These are phyloP conservation scores for Citeromyces siamensis DNA, from an alignment of 1,139 yeast genomes.

Conservation along the genomic window DNA sequence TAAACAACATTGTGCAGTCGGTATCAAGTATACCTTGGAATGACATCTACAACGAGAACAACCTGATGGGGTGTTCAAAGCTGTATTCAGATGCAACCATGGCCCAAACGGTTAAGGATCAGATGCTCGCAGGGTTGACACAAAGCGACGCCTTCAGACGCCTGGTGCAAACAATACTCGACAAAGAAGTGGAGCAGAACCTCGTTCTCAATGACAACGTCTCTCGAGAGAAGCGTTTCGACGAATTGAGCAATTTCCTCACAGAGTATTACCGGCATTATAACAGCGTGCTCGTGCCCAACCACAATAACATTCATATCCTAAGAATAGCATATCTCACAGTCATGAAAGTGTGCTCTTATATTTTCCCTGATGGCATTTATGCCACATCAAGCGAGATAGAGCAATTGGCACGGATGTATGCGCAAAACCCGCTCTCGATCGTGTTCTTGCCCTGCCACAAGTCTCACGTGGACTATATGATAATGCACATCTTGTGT, in stretches of 20 bases:
- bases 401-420: background rate
- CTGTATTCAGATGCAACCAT: background rate
- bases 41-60: slow-evolving; percentile 4
- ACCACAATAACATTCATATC: slow-evolving; percentile 4
- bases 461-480: slow-evolving; percentile 56
- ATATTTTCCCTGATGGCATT: slow-evolving; percentile 7
- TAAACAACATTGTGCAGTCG: background rate
- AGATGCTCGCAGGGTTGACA: background rate
- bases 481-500: slow-evolving; percentile 44
- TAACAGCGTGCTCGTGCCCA: slow-evolving; percentile 7
- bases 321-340: slow-evolving; percentile 6
- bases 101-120: background rate
- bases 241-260: slow-evolving; percentile 5
- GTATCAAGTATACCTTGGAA: slow-evolving; percentile 6
- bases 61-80: background rate
- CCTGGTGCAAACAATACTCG: slow-evolving; percentile 3
- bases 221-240: background rate
- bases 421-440: background rate
- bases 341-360: slow-evolving; percentile 5
- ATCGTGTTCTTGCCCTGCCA: slow-evolving; percentile 31
- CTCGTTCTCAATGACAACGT: background rate
- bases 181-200: slow-evolving; percentile 5
- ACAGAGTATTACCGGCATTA: slow-evolving; percentile 5
- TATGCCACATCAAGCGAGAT: slow-evolving; percentile 5
- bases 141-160: background rate